phyloP scores from a whole-genome alignment of 106 monocot species.

The Dendrobium catenatum region DNA sequence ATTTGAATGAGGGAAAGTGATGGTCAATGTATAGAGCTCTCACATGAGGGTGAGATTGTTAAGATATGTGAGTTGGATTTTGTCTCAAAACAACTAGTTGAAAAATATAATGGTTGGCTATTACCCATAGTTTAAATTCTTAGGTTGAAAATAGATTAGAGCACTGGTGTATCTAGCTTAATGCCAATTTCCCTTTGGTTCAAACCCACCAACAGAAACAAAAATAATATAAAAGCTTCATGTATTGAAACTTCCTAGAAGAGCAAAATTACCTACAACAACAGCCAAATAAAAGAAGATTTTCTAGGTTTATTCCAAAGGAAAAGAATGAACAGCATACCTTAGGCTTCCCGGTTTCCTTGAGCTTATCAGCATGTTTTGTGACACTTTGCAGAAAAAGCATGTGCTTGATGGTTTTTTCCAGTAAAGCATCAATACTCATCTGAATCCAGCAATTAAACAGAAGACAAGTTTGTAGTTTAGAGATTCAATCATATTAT shows the following conservation, averaged over 20 bases:
- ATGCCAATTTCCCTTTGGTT: neutral
- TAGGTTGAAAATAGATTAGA: neutral
- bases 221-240: neutral
- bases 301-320: neutral
- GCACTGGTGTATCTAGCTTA: neutral
- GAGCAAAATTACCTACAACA: neutral
- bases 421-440: conserved; percentile 65
- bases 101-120: neutral
- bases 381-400: conserved; percentile 68
- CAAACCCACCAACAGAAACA: neutral
- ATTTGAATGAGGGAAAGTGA: neutral
- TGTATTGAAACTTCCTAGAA: neutral
- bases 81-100: neutral
- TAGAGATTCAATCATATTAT: neutral
- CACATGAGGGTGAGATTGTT: neutral
- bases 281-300: neutral
- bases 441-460: conserved; percentile 25
- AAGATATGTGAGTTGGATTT: neutral
- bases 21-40: neutral
- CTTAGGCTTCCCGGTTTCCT: conserved; percentile 46
- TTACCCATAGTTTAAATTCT: neutral
- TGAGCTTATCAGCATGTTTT: conserved; percentile 65
- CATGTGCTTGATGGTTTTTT: conserved; percentile 69
- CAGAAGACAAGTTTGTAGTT: neutral
- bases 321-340: conserved; percentile 12